Percentiles rank a stretch among this genome's conserved stretches.
These are phyloP conservation scores for Hondaea fermentalgiana DNA, from an alignment of 108 stramenopile species.

Conservation along the genomic window DNA sequence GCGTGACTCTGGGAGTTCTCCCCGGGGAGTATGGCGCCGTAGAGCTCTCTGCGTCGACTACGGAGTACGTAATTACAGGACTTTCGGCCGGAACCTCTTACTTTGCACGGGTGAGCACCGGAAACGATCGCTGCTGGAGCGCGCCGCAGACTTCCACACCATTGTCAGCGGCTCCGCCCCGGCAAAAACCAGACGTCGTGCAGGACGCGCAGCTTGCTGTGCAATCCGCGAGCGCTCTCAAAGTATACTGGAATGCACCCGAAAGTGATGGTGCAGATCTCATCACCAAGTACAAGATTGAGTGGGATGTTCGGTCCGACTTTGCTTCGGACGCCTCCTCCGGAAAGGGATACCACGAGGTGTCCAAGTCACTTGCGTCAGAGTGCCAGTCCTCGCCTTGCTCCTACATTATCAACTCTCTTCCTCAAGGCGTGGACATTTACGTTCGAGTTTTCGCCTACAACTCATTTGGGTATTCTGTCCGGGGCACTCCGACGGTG, in stretches of 20 bases:
- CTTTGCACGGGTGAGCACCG: constrained; percentile 51
- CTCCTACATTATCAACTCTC: constrained; percentile 29
- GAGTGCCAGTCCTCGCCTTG: constrained; percentile 34
- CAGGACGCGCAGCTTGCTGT: constrained; percentile 39
- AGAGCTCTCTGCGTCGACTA: neutral
- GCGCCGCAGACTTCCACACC: constrained; percentile 54
- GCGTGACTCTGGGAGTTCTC: constrained; percentile 16
- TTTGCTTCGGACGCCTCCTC: neutral
- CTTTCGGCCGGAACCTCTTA: constrained; percentile 51
- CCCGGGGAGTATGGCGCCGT: constrained; percentile 37
- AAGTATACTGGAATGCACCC: constrained; percentile 38
- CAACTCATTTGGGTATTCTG: constrained; percentile 45
- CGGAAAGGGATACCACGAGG: constrained; percentile 33
- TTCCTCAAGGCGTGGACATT: constrained; percentile 35
- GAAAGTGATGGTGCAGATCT: constrained; percentile 39
- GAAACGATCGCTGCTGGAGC: constrained; percentile 49
- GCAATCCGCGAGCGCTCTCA: constrained; percentile 32
- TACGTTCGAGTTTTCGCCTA: constrained; percentile 47
- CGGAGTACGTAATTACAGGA: constrained; percentile 33
- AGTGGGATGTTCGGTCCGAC: constrained; percentile 39
- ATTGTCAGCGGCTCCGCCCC: constrained; percentile 50
- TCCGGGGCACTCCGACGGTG: constrained; percentile 16
- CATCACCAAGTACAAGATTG: constrained; percentile 55
- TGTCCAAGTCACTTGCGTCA: constrained; percentile 7
- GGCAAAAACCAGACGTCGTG: constrained; percentile 57